Percentiles rank a stretch among this genome's conserved stretches.
phyloP scores from a whole-genome alignment of 1,284 basidiomycete genomes.

The Stereum hirsutum region DNA sequence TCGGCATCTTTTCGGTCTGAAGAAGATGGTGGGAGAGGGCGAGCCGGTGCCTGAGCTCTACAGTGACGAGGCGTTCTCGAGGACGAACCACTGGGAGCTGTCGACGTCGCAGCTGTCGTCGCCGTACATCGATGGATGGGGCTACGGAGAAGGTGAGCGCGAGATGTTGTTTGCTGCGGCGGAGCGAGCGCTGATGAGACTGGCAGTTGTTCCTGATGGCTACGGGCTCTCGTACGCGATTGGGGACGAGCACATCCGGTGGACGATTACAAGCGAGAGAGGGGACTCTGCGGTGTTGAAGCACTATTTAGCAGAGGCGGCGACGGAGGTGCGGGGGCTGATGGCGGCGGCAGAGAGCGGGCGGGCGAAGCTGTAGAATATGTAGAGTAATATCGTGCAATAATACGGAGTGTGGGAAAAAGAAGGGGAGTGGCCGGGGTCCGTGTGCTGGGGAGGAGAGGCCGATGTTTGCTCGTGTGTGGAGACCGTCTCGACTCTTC shows the following conservation, averaged over 20 bases:
- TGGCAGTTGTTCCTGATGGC: slow-evolving; percentile 79
- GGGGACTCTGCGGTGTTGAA: slow-evolving; percentile 54
- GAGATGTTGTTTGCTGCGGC: slow-evolving; percentile 2
- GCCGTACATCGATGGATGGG: slow-evolving; percentile 88
- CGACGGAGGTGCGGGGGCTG: slow-evolving; percentile 68
- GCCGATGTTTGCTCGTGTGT: no score
- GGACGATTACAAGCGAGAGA: slow-evolving; percentile 86
- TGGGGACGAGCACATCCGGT: slow-evolving; percentile 80
- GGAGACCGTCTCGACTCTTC: no score
- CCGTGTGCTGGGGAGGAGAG: no score
- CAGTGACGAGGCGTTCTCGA: slow-evolving; percentile 65
- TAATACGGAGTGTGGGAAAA: no score
- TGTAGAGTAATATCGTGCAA: no score
- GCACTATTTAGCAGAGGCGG: slow-evolving; percentile 72
- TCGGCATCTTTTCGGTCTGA: slow-evolving; percentile 90
- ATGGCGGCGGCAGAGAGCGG: slow-evolving; percentile 52
- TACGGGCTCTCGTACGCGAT: slow-evolving; percentile 94
- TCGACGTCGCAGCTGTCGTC: slow-evolving; percentile 86
- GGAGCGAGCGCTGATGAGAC: background rate
- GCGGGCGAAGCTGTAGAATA: slow-evolving; percentile 16
- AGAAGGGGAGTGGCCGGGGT: no score
- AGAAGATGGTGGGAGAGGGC: slow-evolving; percentile 70
- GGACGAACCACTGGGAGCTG: slow-evolving; percentile 85
- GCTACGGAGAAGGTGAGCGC: slow-evolving; percentile 84
- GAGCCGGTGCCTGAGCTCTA: slow-evolving; percentile 78